Evolutionary conservation across 257 asterid genomes (phyloP), one percentile per base, ranked within the genome.

Genomic region (Plantago major): DNA sequence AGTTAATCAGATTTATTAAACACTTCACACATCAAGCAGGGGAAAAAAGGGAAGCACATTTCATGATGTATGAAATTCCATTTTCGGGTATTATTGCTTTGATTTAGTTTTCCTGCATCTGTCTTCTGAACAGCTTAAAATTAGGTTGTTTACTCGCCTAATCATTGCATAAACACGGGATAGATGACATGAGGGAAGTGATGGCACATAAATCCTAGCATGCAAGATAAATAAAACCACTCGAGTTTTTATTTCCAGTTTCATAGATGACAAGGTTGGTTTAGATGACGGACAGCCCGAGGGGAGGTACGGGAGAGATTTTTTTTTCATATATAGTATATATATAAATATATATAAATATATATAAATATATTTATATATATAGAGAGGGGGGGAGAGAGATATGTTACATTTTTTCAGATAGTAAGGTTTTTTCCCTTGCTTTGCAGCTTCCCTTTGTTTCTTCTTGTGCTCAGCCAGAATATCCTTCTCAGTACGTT

Each of bases 401-500:
- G 61, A 15, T 8, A 16, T n/a, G 5, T 60, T 76, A 90, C 95
- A 89, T 76, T 87, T 73, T 76, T 78, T 93, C 59, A 89, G 83
- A 68, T 87, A 87, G 63, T 77, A 93, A 52, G 99, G 99, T 40
- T 65, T 77, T 77, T 93, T 93, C 78, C 99, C 99, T 73, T 82
- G 79, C 86, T 84, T 83, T 62, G 94, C 96, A 44, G 99, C 96
- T 75, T 78, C 94, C 81, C 94, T 83, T 82, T 89, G 95, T 81
- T 87, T 93, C 85, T 81, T 85, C 95, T 83, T 93, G 81, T 89
- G 99, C 77, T 78, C 86, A 13, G 86, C 72, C 71, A 89, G 65
- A 58, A 93, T 85, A 44, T 81, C 85, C 71, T 78, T 85, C 66
- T 82, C 96, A 7, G 92, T 71, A 26, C 66, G 84, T 74, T 77